Evolutionary conservation across 148 eudicot genomes (phyloP).

Genomic region (Rhododendron vialii): DNA sequence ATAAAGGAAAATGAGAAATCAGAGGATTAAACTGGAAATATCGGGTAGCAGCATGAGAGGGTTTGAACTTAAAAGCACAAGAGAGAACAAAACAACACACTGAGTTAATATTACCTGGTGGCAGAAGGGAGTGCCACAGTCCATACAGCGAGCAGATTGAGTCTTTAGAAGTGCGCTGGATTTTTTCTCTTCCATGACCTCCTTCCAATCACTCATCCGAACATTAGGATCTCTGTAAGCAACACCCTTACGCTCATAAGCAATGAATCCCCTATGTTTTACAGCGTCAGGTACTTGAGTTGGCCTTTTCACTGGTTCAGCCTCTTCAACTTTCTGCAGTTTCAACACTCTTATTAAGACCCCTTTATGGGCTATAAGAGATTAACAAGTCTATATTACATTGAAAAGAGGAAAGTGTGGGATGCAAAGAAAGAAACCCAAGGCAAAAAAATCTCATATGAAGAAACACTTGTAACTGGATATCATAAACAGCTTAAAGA

Average conservation of each 20-base stretch:
- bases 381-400: neutral
- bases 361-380: neutral
- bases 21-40: neutral
- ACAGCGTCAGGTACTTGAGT: conserved; percentile 65
- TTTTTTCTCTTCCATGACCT: conserved; percentile 78
- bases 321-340: conserved; percentile 35
- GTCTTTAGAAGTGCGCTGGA: conserved; percentile 86
- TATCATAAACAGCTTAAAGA: neutral
- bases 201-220: conserved; percentile 83
- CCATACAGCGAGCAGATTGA: conserved; percentile 98
- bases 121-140: conserved; percentile 98
- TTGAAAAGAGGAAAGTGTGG: neutral
- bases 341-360: neutral
- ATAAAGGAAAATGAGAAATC: neutral
- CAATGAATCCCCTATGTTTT: conserved; percentile 85
- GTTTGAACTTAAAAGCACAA: neutral
- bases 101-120: conserved; percentile 58
- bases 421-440: neutral
- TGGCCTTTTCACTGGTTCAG: conserved; percentile 44
- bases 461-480: neutral
- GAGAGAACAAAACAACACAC: neutral
- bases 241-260: conserved; percentile 83
- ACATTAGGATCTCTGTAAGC: conserved; percentile 78
- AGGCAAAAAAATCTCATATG: neutral
- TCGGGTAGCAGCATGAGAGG: neutral